phyloP scores from a whole-genome alignment of 192 early-diverging fungal species.

The Tieghemiomyces parasiticus region DNA sequence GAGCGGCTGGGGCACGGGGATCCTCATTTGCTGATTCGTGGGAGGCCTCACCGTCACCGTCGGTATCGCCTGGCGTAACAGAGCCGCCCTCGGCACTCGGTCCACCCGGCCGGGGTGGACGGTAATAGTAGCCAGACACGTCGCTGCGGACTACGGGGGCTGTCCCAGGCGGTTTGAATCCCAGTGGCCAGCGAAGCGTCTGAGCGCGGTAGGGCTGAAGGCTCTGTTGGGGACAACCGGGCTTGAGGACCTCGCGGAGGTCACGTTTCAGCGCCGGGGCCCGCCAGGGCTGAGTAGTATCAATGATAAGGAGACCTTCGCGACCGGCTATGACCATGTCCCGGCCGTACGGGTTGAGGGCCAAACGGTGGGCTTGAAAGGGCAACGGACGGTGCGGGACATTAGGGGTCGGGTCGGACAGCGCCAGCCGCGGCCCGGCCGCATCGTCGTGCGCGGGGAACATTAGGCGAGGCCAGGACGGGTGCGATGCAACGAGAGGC shows the following conservation, averaged over 20 bases:
- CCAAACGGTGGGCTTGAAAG: not conserved
- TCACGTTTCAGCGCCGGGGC: not conserved
- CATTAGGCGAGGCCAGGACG: no score
- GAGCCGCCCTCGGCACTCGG: not conserved
- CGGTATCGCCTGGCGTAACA: not conserved
- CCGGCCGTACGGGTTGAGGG: not conserved
- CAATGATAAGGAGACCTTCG: not conserved
- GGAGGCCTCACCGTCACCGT: not conserved
- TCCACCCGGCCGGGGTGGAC: not conserved
- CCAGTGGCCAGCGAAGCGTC: not conserved
- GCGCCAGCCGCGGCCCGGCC: no score
- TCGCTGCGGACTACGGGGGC: not conserved
- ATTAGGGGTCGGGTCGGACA: no score
- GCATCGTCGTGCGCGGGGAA: no score
- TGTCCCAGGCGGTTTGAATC: not conserved
- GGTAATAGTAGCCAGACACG: not conserved
- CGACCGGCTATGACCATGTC: slow-evolving; percentile 5
- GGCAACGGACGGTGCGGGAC: slow-evolving; percentile 5
- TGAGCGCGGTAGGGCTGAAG: not conserved
- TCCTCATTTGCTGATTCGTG: not conserved
- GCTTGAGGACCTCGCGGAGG: not conserved
- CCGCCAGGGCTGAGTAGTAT: slow-evolving; percentile 6
- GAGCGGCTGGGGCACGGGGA: not conserved
- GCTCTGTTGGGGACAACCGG: not conserved
- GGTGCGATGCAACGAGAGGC: no score